phyloP scores from a whole-genome alignment of 768 basidiomycete genomes.

The Mycena haematopus region DNA sequence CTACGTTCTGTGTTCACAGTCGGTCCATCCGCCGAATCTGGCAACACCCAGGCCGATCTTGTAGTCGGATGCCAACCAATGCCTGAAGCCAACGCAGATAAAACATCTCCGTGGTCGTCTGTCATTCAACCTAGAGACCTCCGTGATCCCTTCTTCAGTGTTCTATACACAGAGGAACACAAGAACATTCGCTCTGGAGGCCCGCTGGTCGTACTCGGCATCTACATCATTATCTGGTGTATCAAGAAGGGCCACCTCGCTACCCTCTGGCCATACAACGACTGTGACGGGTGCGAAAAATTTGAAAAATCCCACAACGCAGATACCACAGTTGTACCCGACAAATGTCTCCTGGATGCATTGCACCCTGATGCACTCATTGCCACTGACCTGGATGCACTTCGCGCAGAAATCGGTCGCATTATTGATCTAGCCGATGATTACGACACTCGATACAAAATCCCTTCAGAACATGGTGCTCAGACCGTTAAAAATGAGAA shows the following conservation, averaged over 20 bases:
- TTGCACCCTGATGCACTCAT: background rate
- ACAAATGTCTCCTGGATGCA: background rate
- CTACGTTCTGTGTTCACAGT: background rate
- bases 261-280: slow-evolving; percentile 2
- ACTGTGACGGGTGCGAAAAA: background rate
- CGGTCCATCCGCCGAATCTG: background rate
- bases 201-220: slow-evolving; percentile 6
- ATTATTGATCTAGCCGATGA: background rate
- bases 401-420: background rate
- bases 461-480: background rate
- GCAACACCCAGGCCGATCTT: slow-evolving; percentile 9
- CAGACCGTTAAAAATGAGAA: too few relatives aligned
- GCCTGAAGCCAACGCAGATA: background rate
- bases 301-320: slow-evolving; percentile 10
- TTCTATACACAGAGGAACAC: slow-evolving; percentile 22
- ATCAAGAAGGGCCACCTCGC: background rate
- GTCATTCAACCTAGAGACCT: slow-evolving; percentile 5
- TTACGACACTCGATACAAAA: slow-evolving; percentile 1
- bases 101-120: slow-evolving; percentile 1
- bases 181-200: slow-evolving; percentile 13
- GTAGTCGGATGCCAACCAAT: slow-evolving; percentile 2
- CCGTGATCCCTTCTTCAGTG: background rate
- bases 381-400: background rate
- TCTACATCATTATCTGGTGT: slow-evolving; percentile 15
- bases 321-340: background rate